These are phyloP conservation scores for Achlya hypogyna DNA, from an alignment of 352 stramenopile species.

Conservation along the genomic window DNA sequence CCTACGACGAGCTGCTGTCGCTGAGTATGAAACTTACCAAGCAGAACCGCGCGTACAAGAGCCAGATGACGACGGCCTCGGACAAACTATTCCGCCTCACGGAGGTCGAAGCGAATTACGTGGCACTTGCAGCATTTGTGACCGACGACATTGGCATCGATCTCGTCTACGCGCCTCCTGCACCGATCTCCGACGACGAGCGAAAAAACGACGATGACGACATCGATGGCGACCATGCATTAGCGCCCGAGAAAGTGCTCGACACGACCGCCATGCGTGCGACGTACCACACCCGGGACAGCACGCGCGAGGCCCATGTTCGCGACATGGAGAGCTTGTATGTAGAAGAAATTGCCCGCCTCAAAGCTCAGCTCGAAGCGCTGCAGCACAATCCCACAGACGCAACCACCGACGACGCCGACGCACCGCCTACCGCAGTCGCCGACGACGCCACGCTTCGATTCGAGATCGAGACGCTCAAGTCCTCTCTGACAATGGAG, in stretches of 20 bases:
- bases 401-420: neutral
- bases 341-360: slow-evolving; percentile 5
- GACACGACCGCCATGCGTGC: slow-evolving; percentile 4
- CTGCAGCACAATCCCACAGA: neutral
- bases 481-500: neutral
- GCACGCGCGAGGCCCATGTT: slow-evolving; percentile 9
- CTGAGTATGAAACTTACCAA: slow-evolving; percentile 84
- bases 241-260: neutral
- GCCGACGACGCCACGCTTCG: neutral
- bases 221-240: neutral
- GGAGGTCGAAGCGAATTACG: slow-evolving; percentile 36
- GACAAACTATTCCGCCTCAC: slow-evolving; percentile 11
- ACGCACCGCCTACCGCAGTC: neutral
- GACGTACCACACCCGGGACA: slow-evolving; percentile 9
- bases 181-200: neutral
- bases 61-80: slow-evolving; percentile 35
- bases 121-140: slow-evolving; percentile 45
- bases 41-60: slow-evolving; percentile 83
- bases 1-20: slow-evolving; percentile 72
- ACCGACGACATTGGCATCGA: slow-evolving; percentile 61
- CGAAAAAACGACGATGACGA: neutral
- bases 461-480: neutral
- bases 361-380: neutral
- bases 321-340: slow-evolving; percentile 17
- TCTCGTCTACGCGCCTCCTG: slow-evolving; percentile 21